A percentile compares a stretch with the other conserved stretches of the same genome.
Conservation (phyloP, 371 early-diverging fungal genomes). For the Mortierella polycephala region DNA sequence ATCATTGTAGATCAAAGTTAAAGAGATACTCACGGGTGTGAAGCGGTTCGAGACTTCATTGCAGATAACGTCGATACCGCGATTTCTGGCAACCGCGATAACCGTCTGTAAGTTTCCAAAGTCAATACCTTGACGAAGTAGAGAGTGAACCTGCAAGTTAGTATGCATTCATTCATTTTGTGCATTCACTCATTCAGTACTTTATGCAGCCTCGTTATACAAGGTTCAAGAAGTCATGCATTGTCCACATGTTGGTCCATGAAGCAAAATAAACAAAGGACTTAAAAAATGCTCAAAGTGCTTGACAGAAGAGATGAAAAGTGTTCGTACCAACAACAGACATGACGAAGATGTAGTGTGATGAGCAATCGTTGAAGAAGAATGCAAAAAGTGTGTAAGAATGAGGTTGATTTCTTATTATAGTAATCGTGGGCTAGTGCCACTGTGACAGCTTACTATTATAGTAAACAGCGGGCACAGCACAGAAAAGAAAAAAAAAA, state of each 20-base stretch:
- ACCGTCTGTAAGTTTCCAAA: conserved; percentile 95
- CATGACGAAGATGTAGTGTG: conserved; percentile 24
- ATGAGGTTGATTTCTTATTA: conserved; percentile 2
- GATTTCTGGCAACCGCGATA: conserved; percentile 97
- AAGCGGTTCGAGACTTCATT: conserved; percentile 98
- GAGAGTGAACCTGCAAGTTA: not conserved
- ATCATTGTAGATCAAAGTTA: not conserved
- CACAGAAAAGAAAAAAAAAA: no score
- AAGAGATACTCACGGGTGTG: conserved; percentile 82
- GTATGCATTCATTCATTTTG: no score
- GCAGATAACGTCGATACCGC: conserved; percentile 97
- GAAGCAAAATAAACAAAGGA: not conserved
- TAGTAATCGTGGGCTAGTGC: conserved; percentile 1
- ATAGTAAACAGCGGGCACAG: no score
- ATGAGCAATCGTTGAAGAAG: not conserved
- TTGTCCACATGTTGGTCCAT: not conserved
- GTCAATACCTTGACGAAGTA: conserved; percentile 83
- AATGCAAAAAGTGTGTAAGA: conserved; percentile 1
- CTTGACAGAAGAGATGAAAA: not conserved
- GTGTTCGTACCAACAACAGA: conserved; percentile 48
- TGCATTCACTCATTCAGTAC: no score
- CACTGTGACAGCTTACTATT: not conserved
- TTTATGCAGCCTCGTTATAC: not conserved
- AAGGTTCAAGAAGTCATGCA: not conserved
- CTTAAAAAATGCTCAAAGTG: not conserved